phyloP scores from a whole-genome alignment of 2,329 filamentous ascomycete species.

The Aspergillus latus region DNA sequence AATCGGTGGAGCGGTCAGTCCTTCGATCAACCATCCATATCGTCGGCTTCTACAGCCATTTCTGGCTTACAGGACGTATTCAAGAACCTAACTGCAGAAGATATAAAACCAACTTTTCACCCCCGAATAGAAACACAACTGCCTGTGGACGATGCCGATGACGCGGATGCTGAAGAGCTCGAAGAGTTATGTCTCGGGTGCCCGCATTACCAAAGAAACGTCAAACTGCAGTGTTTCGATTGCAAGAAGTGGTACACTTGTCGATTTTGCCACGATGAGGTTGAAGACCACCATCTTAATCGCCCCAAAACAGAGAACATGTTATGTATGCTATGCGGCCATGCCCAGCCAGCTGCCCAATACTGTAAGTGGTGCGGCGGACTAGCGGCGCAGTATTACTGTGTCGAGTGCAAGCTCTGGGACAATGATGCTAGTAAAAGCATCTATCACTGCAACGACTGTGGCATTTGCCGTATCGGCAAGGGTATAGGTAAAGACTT shows the following conservation, averaged over 20 bases:
- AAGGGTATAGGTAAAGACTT: slow-evolving; percentile 94
- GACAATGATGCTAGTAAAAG: slow-evolving; percentile 87
- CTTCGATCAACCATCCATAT: slow-evolving; percentile 30
- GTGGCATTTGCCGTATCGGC: slow-evolving; percentile 89
- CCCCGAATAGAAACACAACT: slow-evolving; percentile 43
- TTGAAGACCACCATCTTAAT: slow-evolving; percentile 75
- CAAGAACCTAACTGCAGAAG: slow-evolving; percentile 51
- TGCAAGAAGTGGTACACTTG: slow-evolving; percentile 94
- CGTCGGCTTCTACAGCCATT: slow-evolving; percentile 29
- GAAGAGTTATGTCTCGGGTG: slow-evolving; percentile 68
- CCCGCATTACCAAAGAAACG: slow-evolving; percentile 89
- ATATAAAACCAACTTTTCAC: slow-evolving; percentile 67
- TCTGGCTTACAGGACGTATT: slow-evolving; percentile 31
- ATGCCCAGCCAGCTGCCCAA: slow-evolving; percentile 78
- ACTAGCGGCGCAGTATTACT: slow-evolving; percentile 85
- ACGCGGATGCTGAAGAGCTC: slow-evolving; percentile 48
- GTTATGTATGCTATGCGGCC: slow-evolving; percentile 94
- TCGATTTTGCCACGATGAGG: slow-evolving; percentile 86
- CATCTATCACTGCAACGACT: slow-evolving; percentile 95
- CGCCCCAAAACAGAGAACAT: slow-evolving; percentile 87
- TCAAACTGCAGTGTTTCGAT: slow-evolving; percentile 89
- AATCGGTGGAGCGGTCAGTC: slow-evolving; percentile 30
- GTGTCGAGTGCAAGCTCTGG: slow-evolving; percentile 93
- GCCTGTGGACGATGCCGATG: slow-evolving; percentile 36
- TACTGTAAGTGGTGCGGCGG: slow-evolving; percentile 74